Evolutionary conservation across 805 yeast species (phyloP), one percentile per base, ranked within the genome.

Genomic region (Saturnispora zaruensis): DNA sequence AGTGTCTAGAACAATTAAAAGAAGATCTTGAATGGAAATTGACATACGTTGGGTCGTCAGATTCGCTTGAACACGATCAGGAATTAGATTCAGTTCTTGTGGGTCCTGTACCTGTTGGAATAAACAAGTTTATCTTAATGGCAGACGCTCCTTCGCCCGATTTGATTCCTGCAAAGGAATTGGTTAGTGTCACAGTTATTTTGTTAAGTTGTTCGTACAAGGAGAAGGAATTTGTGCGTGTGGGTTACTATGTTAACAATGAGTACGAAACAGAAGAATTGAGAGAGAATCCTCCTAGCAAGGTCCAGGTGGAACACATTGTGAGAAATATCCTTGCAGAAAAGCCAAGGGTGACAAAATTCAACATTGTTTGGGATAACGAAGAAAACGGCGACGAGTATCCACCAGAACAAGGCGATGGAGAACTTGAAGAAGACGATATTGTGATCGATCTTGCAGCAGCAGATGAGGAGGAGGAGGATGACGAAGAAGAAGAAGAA

Each of bases 71-170:
- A 55, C 97, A 93, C 59, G 99, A 93, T 66, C 99, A 93, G 67
- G 97, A 90, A 64, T 72, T 93, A 49, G 99, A 93, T 63, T 89
- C 97, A 1, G 81, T 93, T 36, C 70, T 93, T n/a, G 99, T 93
- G 3, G 99, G 99, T 0, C 99, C 99, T 0, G 96, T 93, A 2
- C 99, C 99, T 0, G 96, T 93, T 2, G 99, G 99, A 1, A 81
- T 91, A 38, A 93, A 93, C 64, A 89, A 91, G 66, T 93, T 93
- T 60, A 76, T 90, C 9, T 85, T 93, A 65, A 80, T 87, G 18
- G 97, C 98, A 0, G 98, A 95, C 60, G 96, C 99, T 0, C 99
- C 99, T 1, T 81, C 91, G 1, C 95, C 97, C 0, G 98, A 91
- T 58, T 68, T 90, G 57, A 93, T 93, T 56, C 99, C 99, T 0